Percentiles rank a stretch among this genome's conserved stretches.
phyloP scores from a whole-genome alignment of 139 green algal genomes.

The Dunaliella primolecta region DNA sequence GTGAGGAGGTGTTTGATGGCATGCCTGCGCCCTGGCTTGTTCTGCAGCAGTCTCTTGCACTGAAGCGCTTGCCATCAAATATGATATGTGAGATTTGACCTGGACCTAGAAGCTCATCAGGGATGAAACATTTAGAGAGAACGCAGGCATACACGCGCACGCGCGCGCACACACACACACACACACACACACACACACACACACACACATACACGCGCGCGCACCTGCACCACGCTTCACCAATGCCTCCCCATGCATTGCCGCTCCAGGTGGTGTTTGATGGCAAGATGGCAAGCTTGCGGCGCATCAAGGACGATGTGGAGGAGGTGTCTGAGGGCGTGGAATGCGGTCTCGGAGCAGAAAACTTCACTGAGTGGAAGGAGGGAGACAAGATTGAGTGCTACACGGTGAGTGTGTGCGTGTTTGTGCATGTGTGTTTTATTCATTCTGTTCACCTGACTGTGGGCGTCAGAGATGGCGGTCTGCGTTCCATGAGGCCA shows the following conservation, averaged over 20 bases:
- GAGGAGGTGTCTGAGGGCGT: constrained; percentile 73
- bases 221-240: not conserved
- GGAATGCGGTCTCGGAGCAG: constrained; percentile 80
- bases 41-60: too few species aligned
- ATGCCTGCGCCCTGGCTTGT: too few species aligned
- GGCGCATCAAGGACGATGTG: constrained; percentile 92
- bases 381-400: constrained; percentile 61
- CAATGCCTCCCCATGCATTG: too few species aligned
- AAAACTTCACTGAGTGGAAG: constrained; percentile 73
- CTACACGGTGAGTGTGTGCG: constrained; percentile 25
- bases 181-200: constrained; percentile 6
- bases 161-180: not conserved
- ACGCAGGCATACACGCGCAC: too few species aligned
- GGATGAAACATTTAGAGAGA: too few species aligned
- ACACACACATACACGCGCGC: not conserved
- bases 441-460: not conserved
- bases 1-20: too few species aligned
- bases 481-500: not conserved
- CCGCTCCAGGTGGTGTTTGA: constrained; percentile 58
- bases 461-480: not conserved
- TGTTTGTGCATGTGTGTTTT: not conserved
- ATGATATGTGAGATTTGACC: too few species aligned
- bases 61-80: too few species aligned
- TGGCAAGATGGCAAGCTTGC: constrained; percentile 75
- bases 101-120: too few species aligned